phyloP scores from a whole-genome alignment of 2,329 filamentous ascomycete species.

The Diplodia seriata region DNA sequence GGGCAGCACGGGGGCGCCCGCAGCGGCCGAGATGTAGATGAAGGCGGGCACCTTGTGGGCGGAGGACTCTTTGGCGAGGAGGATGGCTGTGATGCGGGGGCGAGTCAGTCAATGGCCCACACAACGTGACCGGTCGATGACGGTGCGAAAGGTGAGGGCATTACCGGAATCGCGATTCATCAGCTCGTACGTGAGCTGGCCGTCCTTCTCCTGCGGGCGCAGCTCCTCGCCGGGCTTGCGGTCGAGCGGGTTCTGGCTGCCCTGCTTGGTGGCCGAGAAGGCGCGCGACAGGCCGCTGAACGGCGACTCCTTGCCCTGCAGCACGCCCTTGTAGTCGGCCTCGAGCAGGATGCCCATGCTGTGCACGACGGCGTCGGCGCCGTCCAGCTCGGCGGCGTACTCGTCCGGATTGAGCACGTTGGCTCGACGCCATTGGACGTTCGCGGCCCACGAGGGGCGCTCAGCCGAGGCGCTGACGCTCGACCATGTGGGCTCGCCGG shows the following conservation, averaged over 20 bases:
- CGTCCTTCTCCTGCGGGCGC: constrained; percentile 69
- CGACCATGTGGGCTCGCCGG: constrained; percentile 86
- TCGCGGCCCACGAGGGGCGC: constrained; percentile 80
- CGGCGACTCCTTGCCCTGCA: constrained; percentile 84
- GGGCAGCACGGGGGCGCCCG: constrained; percentile 83
- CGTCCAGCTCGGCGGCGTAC: constrained; percentile 77
- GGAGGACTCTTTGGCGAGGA: constrained; percentile 78
- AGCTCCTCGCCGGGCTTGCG: constrained; percentile 64
- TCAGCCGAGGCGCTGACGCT: constrained; percentile 73
- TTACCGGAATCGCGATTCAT: constrained; percentile 87
- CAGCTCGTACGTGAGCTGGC: constrained; percentile 90
- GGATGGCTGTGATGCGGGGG: constrained; percentile 63
- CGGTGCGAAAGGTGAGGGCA: background rate
- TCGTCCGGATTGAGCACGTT: constrained; percentile 84
- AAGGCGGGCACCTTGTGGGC: constrained; percentile 72
- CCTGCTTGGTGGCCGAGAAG: constrained; percentile 70
- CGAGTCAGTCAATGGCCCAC: background rate
- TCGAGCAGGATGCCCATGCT: constrained; percentile 95
- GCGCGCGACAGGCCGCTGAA: constrained; percentile 78
- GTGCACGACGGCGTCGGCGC: constrained; percentile 87
- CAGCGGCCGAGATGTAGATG: constrained; percentile 87
- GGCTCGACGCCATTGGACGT: constrained; percentile 85
- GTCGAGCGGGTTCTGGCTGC: constrained; percentile 74
- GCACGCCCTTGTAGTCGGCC: constrained; percentile 94
- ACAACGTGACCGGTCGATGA: background rate